Conservation (phyloP, 1,284 basidiomycete genomes). For the Rugosomyces carneus region DNA sequence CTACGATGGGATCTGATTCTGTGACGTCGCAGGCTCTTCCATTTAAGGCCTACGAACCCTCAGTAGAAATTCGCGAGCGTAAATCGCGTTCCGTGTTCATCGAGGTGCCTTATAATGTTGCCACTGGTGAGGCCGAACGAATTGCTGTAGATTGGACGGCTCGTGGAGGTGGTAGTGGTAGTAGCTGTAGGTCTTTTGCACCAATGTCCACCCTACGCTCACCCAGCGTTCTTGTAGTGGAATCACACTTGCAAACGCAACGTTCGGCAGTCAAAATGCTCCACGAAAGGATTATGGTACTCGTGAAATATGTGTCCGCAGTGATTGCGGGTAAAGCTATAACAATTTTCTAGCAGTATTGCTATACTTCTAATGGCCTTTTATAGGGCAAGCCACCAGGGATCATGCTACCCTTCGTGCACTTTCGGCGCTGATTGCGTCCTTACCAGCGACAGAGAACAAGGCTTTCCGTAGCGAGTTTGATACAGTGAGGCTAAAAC, state of each 20-base stretch:
- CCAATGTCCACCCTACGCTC: neutral
- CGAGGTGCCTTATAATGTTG: slow-evolving; percentile 79
- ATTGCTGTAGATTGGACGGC: slow-evolving; percentile 97
- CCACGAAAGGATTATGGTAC: slow-evolving; percentile 79
- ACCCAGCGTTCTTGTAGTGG: slow-evolving; percentile 46
- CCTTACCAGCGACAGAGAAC: slow-evolving; percentile 80
- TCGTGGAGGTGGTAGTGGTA: slow-evolving; percentile 80
- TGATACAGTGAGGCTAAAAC: slow-evolving; percentile 52
- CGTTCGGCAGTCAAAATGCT: slow-evolving; percentile 95
- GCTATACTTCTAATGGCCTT: slow-evolving; percentile 2
- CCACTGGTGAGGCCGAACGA: slow-evolving; percentile 96
- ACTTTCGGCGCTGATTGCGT: slow-evolving; percentile 79
- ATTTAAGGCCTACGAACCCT: slow-evolving; percentile 85
- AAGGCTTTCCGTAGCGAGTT: slow-evolving; percentile 80
- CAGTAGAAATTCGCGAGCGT: slow-evolving; percentile 74
- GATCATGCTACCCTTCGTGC: slow-evolving; percentile 83
- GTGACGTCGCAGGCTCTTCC: slow-evolving; percentile 72
- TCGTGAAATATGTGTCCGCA: slow-evolving; percentile 77
- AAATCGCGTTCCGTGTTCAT: slow-evolving; percentile 77
- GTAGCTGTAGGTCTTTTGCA: slow-evolving; percentile 51
- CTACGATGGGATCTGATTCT: slow-evolving; percentile 37
- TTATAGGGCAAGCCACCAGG: slow-evolving; percentile 53
- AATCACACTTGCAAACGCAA: slow-evolving; percentile 86
- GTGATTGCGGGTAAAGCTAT: slow-evolving; percentile 60
- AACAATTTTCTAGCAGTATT: slow-evolving; percentile 1